Percentiles rank a stretch among this genome's conserved stretches.
phyloP scores from a whole-genome alignment of 257 asterid genomes.

The Orobanche coerulescens region DNA sequence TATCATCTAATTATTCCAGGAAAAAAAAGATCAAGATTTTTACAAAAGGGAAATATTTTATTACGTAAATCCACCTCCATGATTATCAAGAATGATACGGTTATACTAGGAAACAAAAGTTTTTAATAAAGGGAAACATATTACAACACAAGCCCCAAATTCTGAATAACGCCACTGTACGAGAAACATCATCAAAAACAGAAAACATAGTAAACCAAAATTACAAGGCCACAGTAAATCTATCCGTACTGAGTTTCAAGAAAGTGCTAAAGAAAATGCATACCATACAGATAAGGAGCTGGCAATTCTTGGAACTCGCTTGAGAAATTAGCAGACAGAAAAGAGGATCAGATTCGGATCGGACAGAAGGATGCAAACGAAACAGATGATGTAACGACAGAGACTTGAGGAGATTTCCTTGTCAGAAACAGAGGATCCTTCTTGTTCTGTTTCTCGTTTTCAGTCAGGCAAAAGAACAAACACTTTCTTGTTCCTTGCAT shows the following conservation, averaged over 20 bases:
- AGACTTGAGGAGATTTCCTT: too few species aligned
- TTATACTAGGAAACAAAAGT: background rate
- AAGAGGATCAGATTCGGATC: background rate
- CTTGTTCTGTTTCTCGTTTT: background rate
- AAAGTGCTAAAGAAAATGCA: background rate
- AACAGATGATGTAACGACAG: background rate
- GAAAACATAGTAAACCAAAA: background rate
- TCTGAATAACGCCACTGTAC: too few species aligned
- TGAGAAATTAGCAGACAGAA: constrained; percentile 18
- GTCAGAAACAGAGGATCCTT: constrained; percentile 20
- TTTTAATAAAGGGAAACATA: background rate
- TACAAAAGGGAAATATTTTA: background rate
- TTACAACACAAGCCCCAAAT: background rate
- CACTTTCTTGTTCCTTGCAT: background rate
- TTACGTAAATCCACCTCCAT: background rate
- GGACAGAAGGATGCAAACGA: background rate
- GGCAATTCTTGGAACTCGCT: constrained; percentile 1
- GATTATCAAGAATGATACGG: background rate
- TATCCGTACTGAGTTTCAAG: background rate
- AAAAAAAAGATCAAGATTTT: background rate
- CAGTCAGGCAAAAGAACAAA: background rate
- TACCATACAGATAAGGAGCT: constrained; percentile 26
- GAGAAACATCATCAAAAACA: background rate
- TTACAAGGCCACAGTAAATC: background rate
- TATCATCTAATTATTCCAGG: background rate